Conservation (phyloP, 176 grass and related monocot species). For the Miscanthus lutarioriparius region DNA sequence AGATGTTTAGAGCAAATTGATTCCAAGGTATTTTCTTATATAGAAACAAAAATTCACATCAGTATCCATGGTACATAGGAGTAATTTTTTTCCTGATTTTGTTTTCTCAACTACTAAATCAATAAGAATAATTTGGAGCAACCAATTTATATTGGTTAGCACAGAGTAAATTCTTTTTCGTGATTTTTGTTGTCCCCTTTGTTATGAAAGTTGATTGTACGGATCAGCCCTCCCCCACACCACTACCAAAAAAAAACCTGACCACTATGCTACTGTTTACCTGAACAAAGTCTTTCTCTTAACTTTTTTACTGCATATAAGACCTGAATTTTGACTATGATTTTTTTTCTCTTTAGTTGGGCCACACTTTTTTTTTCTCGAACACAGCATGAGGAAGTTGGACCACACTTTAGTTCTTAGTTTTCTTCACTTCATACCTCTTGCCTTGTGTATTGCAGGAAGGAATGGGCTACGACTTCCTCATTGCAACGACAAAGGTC, state of each 20-base stretch:
- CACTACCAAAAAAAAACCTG: not conserved
- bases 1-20: not conserved
- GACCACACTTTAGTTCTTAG: not conserved
- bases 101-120: not conserved
- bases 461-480: constrained; percentile 91
- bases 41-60: not conserved
- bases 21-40: constrained; percentile 12
- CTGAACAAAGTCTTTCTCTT: not conserved
- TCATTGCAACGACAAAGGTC: constrained; percentile 84
- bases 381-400: not conserved
- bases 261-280: not conserved
- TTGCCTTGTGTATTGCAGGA: constrained; percentile 44
- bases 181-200: not conserved
- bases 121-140: not conserved
- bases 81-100: not conserved
- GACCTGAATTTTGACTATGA: not conserved
- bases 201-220: not conserved
- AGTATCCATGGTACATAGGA: not conserved
- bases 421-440: not conserved
- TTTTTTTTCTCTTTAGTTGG: not conserved
- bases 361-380: not conserved
- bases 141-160: not conserved
- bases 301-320: not conserved
- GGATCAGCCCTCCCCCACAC: not conserved
- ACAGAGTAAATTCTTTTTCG: not conserved